phyloP scores from a whole-genome alignment of 2,329 filamentous ascomycete species.

The Exophiala xenobiotica region DNA sequence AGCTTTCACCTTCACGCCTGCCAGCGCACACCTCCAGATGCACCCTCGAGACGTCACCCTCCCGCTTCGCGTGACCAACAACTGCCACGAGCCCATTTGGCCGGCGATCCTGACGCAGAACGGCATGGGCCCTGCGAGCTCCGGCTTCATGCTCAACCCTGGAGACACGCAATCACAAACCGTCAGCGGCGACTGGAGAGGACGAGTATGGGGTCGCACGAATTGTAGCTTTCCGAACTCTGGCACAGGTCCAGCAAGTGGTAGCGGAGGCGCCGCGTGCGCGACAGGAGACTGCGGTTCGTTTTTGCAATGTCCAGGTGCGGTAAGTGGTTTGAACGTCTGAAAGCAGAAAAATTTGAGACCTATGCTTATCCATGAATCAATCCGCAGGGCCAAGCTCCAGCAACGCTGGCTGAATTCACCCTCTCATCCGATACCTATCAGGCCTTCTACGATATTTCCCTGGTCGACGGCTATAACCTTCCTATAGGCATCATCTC shows the following conservation, averaged over 20 bases:
- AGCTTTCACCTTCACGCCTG: background rate
- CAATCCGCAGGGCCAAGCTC: constrained; percentile 60
- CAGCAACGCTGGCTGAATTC: constrained; percentile 78
- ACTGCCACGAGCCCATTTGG: constrained; percentile 70
- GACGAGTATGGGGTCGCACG: constrained; percentile 77
- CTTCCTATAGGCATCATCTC: constrained; percentile 49
- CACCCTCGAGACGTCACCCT: constrained; percentile 41
- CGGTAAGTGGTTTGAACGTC: too few relatives aligned
- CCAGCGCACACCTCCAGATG: background rate
- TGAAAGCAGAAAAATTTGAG: background rate
- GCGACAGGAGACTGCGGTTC: constrained; percentile 74
- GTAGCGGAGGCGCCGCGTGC: constrained; percentile 59
- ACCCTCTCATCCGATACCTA: constrained; percentile 59
- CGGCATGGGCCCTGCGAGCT: constrained; percentile 64
- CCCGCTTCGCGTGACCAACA: constrained; percentile 69
- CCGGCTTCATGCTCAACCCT: constrained; percentile 68
- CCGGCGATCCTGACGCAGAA: constrained; percentile 73
- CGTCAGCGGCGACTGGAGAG: constrained; percentile 74
- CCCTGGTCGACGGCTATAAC: constrained; percentile 82
- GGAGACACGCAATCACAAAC: constrained; percentile 57
- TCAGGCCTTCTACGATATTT: constrained; percentile 82
- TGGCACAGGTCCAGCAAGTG: constrained; percentile 54
- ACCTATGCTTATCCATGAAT: constrained; percentile 37
- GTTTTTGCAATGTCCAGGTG: constrained; percentile 65
- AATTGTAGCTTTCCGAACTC: constrained; percentile 74